Base-by-base conservation (phyloP, 2,329 filamentous ascomycete genomes). In the Thelonectria olida region DNA sequence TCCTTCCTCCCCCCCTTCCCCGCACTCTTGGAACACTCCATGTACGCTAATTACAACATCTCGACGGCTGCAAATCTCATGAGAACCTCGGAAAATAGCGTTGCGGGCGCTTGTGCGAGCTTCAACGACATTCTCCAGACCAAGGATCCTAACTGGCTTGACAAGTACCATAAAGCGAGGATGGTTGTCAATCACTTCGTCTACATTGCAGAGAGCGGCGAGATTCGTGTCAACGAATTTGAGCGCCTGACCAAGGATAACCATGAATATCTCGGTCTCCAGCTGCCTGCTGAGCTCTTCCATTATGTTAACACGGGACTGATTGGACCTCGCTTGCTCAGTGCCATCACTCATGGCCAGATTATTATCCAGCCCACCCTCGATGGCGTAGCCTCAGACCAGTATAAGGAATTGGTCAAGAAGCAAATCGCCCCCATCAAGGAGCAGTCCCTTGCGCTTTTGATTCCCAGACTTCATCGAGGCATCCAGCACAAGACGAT, bases 131-230 rank as follows among this genome's bases (percentile, higher is more conserved):
- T 96, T 51, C 82, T 93, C 10, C 86, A 90, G 67, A 82, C 87
- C 50, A 86, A 89, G 68, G 88, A 92, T 41, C 81, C 90, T 15
- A 85, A 90, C 52, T 99, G 97, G 84, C 82, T 92, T 28, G 91
- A 95, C 74, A 92, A 91, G 72, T 99, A 93, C 75, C 91, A 90
- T 73, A 94, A 92, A 76, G 93, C 93, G 20, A 89, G 90, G 64
- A 90, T 96, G 85, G 90, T 90, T 1, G 87, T 97, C 50, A 91
- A 93, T 72, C 95, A 98, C 76, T 94, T 95, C 76, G 90, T 96
- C 39, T 88, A 94, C 71, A 88, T 97, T 66, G 87, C 89, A 31
- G 84, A 88, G 55, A 87, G 87, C n/a, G 96, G 96, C 39, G 88
- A 90, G 70, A 85, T 97, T 50, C 86, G 87, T 61, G 90, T 93